A percentile compares a stretch with the other conserved stretches of the same genome.
Conservation (phyloP, 2,329 filamentous ascomycete species). For the Fusarium sp. region DNA sequence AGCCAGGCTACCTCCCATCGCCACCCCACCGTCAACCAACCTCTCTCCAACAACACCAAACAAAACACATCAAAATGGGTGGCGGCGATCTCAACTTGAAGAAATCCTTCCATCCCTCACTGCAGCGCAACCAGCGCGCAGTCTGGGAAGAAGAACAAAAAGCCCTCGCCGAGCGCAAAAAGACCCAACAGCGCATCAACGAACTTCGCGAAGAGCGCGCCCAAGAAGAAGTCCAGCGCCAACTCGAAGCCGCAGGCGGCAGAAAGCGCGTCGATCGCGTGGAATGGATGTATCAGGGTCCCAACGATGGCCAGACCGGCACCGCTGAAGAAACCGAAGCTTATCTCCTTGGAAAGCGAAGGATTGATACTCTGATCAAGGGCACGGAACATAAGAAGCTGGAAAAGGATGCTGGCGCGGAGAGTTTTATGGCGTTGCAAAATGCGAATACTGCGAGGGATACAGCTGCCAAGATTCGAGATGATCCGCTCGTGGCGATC, state of each 20-base stretch:
- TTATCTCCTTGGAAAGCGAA: slow-evolving; percentile 90
- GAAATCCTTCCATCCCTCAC: slow-evolving; percentile 92
- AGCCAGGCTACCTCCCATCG: slow-evolving; percentile 26
- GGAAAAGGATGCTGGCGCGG: slow-evolving; percentile 76
- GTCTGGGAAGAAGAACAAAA: slow-evolving; percentile 94
- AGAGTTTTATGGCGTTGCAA: slow-evolving; percentile 70
- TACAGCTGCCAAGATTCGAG: slow-evolving; percentile 84
- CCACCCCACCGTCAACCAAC: slow-evolving; percentile 29
- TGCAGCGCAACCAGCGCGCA: slow-evolving; percentile 89
- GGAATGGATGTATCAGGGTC: slow-evolving; percentile 98
- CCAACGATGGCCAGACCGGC: slow-evolving; percentile 78
- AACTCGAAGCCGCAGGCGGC: slow-evolving; percentile 90
- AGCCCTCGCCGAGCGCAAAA: slow-evolving; percentile 93
- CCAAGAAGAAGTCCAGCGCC: slow-evolving; percentile 88
- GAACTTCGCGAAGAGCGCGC: slow-evolving; percentile 94
- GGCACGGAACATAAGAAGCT: slow-evolving; percentile 83
- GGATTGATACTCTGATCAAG: slow-evolving; percentile 85
- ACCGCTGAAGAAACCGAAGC: slow-evolving; percentile 91
- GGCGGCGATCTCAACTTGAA: slow-evolving; percentile 96
- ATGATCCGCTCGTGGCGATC: slow-evolving; percentile 92
- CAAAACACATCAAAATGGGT: slow-evolving; percentile 72
- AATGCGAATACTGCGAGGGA: slow-evolving; percentile 81
- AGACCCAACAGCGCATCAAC: slow-evolving; percentile 88
- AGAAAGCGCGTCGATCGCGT: slow-evolving; percentile 83
- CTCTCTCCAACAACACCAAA: slow-evolving; percentile 1